phyloP scores from a whole-genome alignment of 2,329 filamentous ascomycete genomes.

The Fusarium anthophilum region DNA sequence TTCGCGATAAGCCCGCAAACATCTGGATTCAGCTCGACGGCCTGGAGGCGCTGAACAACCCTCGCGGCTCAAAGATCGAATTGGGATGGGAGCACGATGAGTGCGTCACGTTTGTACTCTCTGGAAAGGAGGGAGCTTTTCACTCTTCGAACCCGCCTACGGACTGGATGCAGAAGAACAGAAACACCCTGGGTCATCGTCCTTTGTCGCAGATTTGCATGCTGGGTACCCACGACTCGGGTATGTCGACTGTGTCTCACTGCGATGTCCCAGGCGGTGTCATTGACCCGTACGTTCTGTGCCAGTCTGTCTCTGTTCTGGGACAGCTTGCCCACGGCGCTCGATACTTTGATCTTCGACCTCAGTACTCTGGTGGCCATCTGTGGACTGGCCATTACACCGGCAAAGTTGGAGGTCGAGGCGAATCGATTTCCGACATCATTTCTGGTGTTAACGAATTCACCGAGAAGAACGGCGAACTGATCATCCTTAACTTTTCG shows the following conservation, averaged over 20 bases:
- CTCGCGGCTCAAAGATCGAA: not conserved
- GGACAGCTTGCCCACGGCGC: not conserved
- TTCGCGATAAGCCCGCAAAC: constrained; percentile 3
- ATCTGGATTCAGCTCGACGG: constrained; percentile 5
- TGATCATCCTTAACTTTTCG: constrained; percentile 3
- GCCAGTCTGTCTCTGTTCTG: not conserved
- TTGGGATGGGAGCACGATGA: constrained; percentile 7
- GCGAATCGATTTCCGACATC: not conserved
- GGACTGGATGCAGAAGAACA: constrained; percentile 17
- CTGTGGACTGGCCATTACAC: constrained; percentile 5
- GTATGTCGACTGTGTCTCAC: constrained; percentile 2
- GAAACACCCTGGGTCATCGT: not conserved
- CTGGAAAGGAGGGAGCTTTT: not conserved
- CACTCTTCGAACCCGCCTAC: not conserved
- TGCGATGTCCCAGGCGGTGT: not conserved
- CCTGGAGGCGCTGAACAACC: not conserved
- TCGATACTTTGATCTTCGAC: constrained; percentile 2
- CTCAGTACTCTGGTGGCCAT: not conserved
- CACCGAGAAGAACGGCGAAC: not conserved
- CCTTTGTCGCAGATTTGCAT: constrained; percentile 9
- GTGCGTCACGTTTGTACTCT: constrained; percentile 6
- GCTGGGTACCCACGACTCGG: constrained; percentile 4
- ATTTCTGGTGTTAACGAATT: constrained; percentile 1
- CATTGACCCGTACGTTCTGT: constrained; percentile 7
- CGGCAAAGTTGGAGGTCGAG: not conserved